Percentiles rank a stretch among this genome's conserved stretches.
These are phyloP conservation scores for Hansfordia pulvinata DNA, from an alignment of 2,329 filamentous ascomycete genomes.

Conservation along the genomic window DNA sequence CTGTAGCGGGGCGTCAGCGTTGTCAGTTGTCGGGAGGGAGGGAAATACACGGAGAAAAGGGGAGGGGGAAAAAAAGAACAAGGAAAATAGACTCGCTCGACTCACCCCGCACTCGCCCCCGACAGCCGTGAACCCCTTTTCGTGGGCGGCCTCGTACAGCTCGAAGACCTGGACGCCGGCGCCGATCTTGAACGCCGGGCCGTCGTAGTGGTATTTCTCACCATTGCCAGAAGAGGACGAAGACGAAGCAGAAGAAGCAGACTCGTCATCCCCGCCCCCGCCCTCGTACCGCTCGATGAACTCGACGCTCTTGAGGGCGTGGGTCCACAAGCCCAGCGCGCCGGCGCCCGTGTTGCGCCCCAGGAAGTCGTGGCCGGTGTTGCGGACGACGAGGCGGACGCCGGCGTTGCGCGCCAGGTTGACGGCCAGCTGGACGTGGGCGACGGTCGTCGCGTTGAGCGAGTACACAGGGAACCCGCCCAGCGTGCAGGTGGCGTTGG, in stretches of 20 bases:
- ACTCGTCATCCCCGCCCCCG: too few relatives aligned
- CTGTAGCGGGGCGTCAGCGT: too few relatives aligned
- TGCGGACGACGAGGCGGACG: constrained; percentile 35
- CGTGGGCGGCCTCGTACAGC: constrained; percentile 33
- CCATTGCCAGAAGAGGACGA: constrained; percentile 14
- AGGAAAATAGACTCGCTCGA: too few relatives aligned
- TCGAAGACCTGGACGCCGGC: constrained; percentile 39
- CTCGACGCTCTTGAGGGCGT: constrained; percentile 17
- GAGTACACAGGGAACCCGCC: constrained; percentile 28
- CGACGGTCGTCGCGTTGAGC: constrained; percentile 24
- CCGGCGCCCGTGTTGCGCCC: constrained; percentile 24
- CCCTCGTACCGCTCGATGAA: constrained; percentile 18
- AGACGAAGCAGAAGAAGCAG: too few relatives aligned
- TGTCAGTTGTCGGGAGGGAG: constrained; percentile 5
- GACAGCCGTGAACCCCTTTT: constrained; percentile 31
- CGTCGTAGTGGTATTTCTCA: constrained; percentile 21
- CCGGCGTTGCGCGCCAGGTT: constrained; percentile 31
- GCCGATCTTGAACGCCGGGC: constrained; percentile 39
- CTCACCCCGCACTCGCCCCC: constrained; percentile 44
- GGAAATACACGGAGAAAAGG: too few relatives aligned
- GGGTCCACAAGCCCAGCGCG: constrained; percentile 23
- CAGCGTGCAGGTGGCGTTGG: constrained; percentile 17
- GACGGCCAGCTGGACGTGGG: constrained; percentile 29
- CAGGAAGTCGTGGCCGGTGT: constrained; percentile 39
- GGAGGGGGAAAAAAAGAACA: too few relatives aligned